phyloP scores from a whole-genome alignment of 2,329 filamentous ascomycete genomes.

The Fusarium nurragi region DNA sequence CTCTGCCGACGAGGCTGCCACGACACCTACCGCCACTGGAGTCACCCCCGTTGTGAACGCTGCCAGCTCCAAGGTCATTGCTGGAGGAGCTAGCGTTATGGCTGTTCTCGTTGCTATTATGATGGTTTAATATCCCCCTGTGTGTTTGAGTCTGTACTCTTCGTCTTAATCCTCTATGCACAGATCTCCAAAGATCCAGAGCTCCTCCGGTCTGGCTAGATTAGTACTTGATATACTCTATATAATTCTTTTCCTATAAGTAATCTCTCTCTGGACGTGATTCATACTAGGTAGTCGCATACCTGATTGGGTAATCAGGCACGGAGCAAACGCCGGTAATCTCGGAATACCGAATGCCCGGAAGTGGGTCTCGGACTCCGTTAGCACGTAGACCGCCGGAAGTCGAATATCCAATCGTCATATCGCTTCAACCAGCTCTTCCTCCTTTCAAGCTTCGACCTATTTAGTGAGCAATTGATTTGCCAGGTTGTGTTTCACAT shows the following conservation, averaged over 20 bases:
- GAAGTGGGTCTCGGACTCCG: constrained; percentile 13
- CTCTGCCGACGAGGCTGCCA: background rate
- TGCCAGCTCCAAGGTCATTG: constrained; percentile 14
- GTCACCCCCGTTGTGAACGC: constrained; percentile 17
- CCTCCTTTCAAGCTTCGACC: too few species aligned
- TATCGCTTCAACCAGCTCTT: background rate
- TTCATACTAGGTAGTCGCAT: fast-evolving
- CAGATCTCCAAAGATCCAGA: background rate
- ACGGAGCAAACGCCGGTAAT: background rate
- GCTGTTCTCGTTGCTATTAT: constrained; percentile 16
- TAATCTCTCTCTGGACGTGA: background rate
- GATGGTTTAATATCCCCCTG: constrained; percentile 6
- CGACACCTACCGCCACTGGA: constrained; percentile 5
- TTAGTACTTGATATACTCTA: constrained; percentile 4
- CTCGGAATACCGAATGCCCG: constrained; percentile 18
- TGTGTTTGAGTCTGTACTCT: background rate
- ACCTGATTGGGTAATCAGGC: background rate
- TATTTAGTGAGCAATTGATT: background rate
- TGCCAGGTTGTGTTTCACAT: background rate
- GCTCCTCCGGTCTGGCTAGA: background rate
- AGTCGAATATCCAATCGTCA: constrained; percentile 5
- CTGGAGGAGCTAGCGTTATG: constrained; percentile 9
- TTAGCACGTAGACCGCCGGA: background rate
- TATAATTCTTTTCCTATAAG: background rate
- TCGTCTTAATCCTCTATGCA: background rate